Conservation (phyloP, 1,139 yeast species). For the Blastobotrys serpentis region DNA sequence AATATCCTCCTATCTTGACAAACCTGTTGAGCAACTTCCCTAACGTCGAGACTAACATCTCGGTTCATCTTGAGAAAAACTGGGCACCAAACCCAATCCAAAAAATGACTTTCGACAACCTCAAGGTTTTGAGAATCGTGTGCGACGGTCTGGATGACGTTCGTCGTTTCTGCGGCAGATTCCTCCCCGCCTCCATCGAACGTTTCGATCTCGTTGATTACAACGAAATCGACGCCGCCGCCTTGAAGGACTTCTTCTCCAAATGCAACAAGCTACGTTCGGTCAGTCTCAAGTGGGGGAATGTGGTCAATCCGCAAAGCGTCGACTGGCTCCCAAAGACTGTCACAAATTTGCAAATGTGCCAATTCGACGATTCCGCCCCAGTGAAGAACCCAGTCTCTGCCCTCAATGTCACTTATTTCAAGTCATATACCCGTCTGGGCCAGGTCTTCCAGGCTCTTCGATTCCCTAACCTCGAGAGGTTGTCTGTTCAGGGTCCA, state of each 20-base stretch:
- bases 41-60: constrained; percentile 14
- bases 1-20: constrained; percentile 10
- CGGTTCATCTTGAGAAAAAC: constrained; percentile 11
- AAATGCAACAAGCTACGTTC: constrained; percentile 13
- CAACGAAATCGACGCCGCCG: constrained; percentile 14
- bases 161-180: constrained; percentile 14
- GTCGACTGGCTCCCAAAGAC: constrained; percentile 20
- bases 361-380: constrained; percentile 14
- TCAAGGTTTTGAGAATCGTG: constrained; percentile 16
- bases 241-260: constrained; percentile 14
- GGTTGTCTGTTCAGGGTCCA: constrained; percentile 20
- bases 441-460: constrained; percentile 18
- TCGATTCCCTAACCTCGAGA: constrained; percentile 18
- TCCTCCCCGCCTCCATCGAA: constrained; percentile 17
- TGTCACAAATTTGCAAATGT: constrained; percentile 17
- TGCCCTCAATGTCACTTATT: constrained; percentile 17
- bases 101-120: constrained; percentile 14
- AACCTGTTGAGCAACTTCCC: constrained; percentile 12
- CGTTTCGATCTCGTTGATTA: constrained; percentile 19
- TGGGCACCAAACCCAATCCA: constrained; percentile 9
- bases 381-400: constrained; percentile 2
- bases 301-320: constrained; percentile 16
- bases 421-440: constrained; percentile 19
- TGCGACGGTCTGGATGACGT: constrained; percentile 17
- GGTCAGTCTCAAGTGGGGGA: constrained; percentile 19